Evolutionary conservation across 2,329 filamentous ascomycete species (phyloP), one percentile per base, ranked within the genome.

Genomic region (Biscogniauxia sp.): DNA sequence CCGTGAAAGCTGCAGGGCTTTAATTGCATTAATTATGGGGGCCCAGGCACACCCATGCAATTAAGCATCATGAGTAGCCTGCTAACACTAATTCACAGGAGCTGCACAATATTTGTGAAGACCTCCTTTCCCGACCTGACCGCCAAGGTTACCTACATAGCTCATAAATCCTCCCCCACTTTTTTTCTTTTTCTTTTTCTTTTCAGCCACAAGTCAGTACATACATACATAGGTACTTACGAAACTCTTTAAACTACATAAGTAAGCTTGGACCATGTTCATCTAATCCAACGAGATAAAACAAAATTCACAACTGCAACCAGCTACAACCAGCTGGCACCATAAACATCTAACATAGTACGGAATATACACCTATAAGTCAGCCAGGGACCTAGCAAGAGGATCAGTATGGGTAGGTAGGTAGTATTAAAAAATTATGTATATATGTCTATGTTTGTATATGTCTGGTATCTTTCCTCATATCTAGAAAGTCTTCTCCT

Each of bases 401-500:
- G 32, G 57, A 58, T n/a, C n/a, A n/a, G n/a, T n/a, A n/a, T n/a
- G n/a, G n/a, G n/a, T 59, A 57, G 57, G 62, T 59, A 45, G 5
- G 15, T 45, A 3, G 37, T 45, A n/a, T 17, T 45, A 17, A 45
- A 13, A 17, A 49, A 51, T 37, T 56, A 11, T 37, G 13, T 15
- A 15, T 52, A 32, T 23, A 28, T 49, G 61, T 32, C 64, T 65
- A 26, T 66, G 11, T 32, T 7, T 32, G 7, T 32, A 32, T 32
- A 2, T 7, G 9, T 32, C 28, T 32, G n/a, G n/a, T n/a, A n/a
- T n/a, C n/a, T n/a, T n/a, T n/a, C n/a, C n/a, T 32, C 28, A 32
- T 32, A 32, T 60, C 65, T 57, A 66, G 49, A 65, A 61, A n/a
- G 66, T 64, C 63, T 74, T 72, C 61, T 77, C 78, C 58, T 68